Conservation (phyloP, 257 asterid genomes). For the Ehretia macrophylla region DNA sequence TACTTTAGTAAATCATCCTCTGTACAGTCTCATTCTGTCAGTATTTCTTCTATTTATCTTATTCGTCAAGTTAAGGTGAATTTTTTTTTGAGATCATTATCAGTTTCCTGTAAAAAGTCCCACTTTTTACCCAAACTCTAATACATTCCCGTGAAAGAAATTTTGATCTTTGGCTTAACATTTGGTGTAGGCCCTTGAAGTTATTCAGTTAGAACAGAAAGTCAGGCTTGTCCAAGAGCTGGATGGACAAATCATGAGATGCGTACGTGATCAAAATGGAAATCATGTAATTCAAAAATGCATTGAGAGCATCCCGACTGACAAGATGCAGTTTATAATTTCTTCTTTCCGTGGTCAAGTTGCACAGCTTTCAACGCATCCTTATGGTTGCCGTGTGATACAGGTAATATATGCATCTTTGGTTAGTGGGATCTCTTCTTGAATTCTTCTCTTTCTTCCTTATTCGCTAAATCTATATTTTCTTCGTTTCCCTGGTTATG, state of each 20-base stretch:
- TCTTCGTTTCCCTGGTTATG: constrained; percentile 19
- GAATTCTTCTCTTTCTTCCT: background rate
- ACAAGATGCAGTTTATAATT: constrained; percentile 57
- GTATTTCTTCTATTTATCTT: no score
- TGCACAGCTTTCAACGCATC: constrained; percentile 78
- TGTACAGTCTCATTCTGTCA: no score
- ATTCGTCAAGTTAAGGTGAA: no score
- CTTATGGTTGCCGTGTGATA: constrained; percentile 95
- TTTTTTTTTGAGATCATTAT: no score
- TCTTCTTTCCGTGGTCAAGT: constrained; percentile 75
- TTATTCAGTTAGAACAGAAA: constrained; percentile 70
- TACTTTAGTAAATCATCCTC: no score
- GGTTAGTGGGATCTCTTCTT: no score
- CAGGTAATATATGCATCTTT: constrained; percentile 42
- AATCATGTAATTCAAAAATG: constrained; percentile 92
- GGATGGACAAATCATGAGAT: constrained; percentile 77
- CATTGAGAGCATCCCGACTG: constrained; percentile 68
- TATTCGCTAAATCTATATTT: background rate
- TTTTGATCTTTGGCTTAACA: constrained; percentile 3
- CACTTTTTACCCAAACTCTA: no score
- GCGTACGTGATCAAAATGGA: constrained; percentile 91
- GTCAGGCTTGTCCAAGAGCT: constrained; percentile 63
- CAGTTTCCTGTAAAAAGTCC: no score
- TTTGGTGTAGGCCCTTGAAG: constrained; percentile 72
- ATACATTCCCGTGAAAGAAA: no score